Evolutionary conservation across 176 grass and related monocot species (phyloP), one percentile per base, ranked within the genome.

Genomic region (Alloteropsis semialata): DNA sequence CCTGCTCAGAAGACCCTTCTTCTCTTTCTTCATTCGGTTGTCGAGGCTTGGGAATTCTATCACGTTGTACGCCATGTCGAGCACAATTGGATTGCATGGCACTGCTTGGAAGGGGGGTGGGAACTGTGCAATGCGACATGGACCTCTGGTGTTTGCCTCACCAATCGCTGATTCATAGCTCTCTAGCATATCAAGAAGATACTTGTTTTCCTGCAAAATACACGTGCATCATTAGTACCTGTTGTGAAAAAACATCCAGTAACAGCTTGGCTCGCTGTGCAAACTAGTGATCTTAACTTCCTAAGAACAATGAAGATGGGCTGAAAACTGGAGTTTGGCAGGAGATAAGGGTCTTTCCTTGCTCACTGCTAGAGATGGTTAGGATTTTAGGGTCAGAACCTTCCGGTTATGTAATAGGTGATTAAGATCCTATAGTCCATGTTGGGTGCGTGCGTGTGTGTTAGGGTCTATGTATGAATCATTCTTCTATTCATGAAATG

Each of bases 11-110:
- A 99, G 54, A 29, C 93, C 87, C 87, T 96, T 99, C 93, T 96
- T 97, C 59, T 92, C 95, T 73, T 97, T 99, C 85, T 99, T 99
- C 91, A 99, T 96, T 64, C 93, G 93, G 82, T 88, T 92, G 56
- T 96, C 96, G 18, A 98, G 81, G 72, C 81, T 93, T 5, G 96
- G 93, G 72, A 99, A 99, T 56, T 99, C 96, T 3, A 99, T 87
- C 2, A 85, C 67, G 33, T 86, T 91, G 83, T 96, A 96, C 30
- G 89, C 96, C 80, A 96, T 95, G 50, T 99, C 96, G 27, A 99
- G 87, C 63, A 99, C 96, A 71, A 99, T 92, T 6, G 96, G 96
- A 87, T 96, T 99, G 87, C 93, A 99, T 45, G 91, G 89, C 74
- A 90, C 87, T 16, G 89, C 89, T 69, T 95, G 91, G 67, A 90